phyloP scores from a whole-genome alignment of 257 asterid species.

The Solanum chilense region DNA sequence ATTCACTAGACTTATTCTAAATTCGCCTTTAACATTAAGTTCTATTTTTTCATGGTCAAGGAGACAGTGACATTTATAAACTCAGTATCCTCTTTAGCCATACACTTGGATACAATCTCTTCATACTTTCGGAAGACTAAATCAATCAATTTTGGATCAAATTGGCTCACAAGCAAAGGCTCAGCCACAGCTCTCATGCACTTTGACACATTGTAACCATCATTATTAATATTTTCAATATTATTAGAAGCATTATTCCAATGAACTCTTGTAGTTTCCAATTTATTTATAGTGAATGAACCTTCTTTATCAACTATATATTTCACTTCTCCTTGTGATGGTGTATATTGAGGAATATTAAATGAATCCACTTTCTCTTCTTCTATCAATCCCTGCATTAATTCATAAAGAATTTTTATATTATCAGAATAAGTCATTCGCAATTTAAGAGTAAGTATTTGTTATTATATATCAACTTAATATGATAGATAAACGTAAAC shows the following conservation, averaged over 20 bases:
- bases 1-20: background rate
- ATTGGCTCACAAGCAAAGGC: conserved; percentile 46
- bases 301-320: conserved; percentile 35
- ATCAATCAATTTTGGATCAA: conserved; percentile 33
- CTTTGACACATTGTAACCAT: conserved; percentile 30
- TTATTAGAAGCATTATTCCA: conserved; percentile 36
- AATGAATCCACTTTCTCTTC: conserved; percentile 38
- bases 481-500: background rate
- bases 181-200: conserved; percentile 69
- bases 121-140: conserved; percentile 21
- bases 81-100: conserved; percentile 8
- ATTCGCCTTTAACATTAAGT: accelerated
- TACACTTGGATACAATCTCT: conserved; percentile 3
- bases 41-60: background rate
- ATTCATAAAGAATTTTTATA: background rate
- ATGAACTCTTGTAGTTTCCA: conserved; percentile 24
- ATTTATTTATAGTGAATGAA: conserved; percentile 29
- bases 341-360: conserved; percentile 56
- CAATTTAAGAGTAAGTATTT: no score
- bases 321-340: conserved; percentile 37
- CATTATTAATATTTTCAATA: background rate
- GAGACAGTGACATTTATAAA: conserved; percentile 12
- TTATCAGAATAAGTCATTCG: background rate
- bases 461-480: background rate
- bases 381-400: conserved; percentile 32